Base-by-base conservation (phyloP, 352 stramenopile genomes). In the Detonula confervacea region DNA sequence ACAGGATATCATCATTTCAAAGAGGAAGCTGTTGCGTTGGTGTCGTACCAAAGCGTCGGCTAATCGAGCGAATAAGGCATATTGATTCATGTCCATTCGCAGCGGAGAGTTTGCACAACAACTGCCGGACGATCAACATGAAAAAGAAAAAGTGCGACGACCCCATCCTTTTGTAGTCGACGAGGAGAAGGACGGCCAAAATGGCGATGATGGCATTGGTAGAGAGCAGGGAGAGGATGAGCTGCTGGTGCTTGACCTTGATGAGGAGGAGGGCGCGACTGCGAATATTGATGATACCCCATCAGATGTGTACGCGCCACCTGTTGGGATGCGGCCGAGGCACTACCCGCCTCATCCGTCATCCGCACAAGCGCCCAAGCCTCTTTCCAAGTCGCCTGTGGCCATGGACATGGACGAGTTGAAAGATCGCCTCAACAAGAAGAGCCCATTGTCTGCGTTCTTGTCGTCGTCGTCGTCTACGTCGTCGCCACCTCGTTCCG, bases 91-190 rank as follows among this genome's bases (percentile, higher is more conserved):
- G 46, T 76, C 68, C 67, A 76, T 76, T 54, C 68, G 55, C 52
- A 44, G 33, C 39, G 59, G 60, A 55, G 59, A 66, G 25, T 22
- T 78, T 49, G 22, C 47, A 35, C 42, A 66, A 42, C 44, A n/a
- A 69, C 33, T 42, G 11, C 56, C 52, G 1, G 16, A 51, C 25
- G 54, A 78, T 65, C 3, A 57, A 49, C 49, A 72, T 72, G 60
- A 78, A 78, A 39, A 78, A 63, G 70, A 78, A 72, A 72, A 78
- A 72, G 60, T 59, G 55, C 47, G 9, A 0, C 30, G 11, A n/a
- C n/a, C n/a, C 12, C 29, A 22, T 59, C 37, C 14, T 16, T n/a
- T 18, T 25, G 11, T 47, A 42, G n/a, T n/a, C n/a, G n/a, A n/a
- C n/a, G n/a, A n/a, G n/a, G n/a, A n/a, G n/a, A n/a, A 9, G 11